Base-by-base conservation (phyloP, 768 basidiomycete species). In the Tricholoma sp. region DNA sequence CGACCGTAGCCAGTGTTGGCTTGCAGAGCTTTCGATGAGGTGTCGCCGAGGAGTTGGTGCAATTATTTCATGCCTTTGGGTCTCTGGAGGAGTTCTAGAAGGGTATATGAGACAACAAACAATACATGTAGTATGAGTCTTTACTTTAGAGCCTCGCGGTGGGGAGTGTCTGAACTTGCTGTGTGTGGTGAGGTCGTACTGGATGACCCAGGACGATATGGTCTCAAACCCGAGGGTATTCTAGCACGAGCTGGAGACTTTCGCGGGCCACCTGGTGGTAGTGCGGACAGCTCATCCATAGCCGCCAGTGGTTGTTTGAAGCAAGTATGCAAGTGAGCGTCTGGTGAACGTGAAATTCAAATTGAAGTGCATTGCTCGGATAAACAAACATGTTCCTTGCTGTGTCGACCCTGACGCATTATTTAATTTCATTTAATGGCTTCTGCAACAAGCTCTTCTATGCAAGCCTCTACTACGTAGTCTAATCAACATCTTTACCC, bases 31-130 rank as follows among this genome's bases (percentile, higher is more conserved):
- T 55, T 88, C 85, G 7, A 89, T 72, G 54, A 84, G 74, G 63
- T 88, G 84, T 55, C 84, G 75, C 10, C 80, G 82, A n/a, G 87
- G 87, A 24, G 82, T 77, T 1, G 87, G 86, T 0, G 88, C 78
- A 44, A 84, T 69, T 36, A 88, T 86, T 59, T 82, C 62, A 3
- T 61, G 65, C 29, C 39, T 52, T 50, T 69, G 58, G 15, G 54
- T 24, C 24, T 24, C 24, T 24, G 4, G 52, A 41, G 39, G 20
- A 50, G 33, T 15, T 20, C 58, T 56, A 31, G 1, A 17, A 12
- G 18, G 17, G 41, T 17, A 9, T 10, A 32, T 32, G 8, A 49
- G 29, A 49, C 5, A n/a, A 31, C 5, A 15, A 1, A 49, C 7
- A 10, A 32, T 3, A 32, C 24, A 24, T 24, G 24, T 31, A 49